These are phyloP conservation scores for Sarocladium kiliense DNA, from an alignment of 2,329 filamentous ascomycete species.

Conservation along the genomic window DNA sequence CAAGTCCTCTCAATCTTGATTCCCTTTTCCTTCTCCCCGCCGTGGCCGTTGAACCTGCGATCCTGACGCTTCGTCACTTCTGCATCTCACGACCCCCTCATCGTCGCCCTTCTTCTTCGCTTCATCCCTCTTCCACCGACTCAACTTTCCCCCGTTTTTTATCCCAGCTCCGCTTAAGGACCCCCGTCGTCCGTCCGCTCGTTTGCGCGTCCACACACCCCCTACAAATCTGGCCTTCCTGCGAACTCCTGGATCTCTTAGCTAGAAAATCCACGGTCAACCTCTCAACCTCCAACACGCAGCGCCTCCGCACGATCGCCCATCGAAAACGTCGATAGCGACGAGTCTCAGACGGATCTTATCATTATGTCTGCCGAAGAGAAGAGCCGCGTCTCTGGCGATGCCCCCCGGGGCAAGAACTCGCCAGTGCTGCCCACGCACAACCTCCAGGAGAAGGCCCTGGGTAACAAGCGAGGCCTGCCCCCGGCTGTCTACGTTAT, in stretches of 20 bases:
- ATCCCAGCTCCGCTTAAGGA: conserved; percentile 9
- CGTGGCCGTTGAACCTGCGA: conserved; percentile 5
- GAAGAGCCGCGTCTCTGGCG: conserved; percentile 79
- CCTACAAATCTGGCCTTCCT: conserved; percentile 24
- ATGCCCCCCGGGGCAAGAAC: conserved; percentile 58
- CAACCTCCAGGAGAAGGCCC: conserved; percentile 72
- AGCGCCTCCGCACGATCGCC: neutral
- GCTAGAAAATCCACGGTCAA: neutral
- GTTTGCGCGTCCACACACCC: conserved; percentile 25
- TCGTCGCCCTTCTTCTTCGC: conserved; percentile 5
- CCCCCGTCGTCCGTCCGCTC: conserved; percentile 29
- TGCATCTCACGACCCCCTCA: neutral
- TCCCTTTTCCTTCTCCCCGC: conserved; percentile 3
- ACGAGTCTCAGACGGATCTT: conserved; percentile 13
- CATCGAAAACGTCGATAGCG: neutral
- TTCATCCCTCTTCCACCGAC: neutral
- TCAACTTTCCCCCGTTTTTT: conserved; percentile 10
- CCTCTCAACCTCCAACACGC: conserved; percentile 4
- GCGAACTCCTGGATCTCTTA: conserved; percentile 7
- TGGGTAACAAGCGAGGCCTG: conserved; percentile 56
- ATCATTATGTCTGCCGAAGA: conserved; percentile 51
- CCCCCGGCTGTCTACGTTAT: conserved; percentile 83
- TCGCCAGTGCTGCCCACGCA: conserved; percentile 69
- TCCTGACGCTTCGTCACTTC: neutral
- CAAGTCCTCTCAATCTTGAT: neutral